Evolutionary conservation across 2,329 filamentous ascomycete species (phyloP).

Genomic region (Corinectria fuckeliana): DNA sequence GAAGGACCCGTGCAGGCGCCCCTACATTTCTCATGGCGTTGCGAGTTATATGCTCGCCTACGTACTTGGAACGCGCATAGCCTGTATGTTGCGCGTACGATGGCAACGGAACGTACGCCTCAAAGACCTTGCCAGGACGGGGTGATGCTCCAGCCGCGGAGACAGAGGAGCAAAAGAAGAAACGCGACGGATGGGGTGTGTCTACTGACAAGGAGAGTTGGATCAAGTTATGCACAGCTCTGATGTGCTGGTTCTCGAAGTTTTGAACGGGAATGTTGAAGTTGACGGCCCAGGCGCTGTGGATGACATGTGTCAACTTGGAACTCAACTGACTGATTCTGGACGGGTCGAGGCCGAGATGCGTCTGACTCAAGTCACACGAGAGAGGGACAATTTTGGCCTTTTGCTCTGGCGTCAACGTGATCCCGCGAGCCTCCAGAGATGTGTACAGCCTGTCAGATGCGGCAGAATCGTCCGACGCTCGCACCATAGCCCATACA

Average conservation of each 20-base stretch:
- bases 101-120: constrained; percentile 42
- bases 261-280: constrained; percentile 58
- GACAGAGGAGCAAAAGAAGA: constrained; percentile 60
- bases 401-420: constrained; percentile 27
- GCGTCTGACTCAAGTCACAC: constrained; percentile 26
- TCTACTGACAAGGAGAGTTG: constrained; percentile 41
- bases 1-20: constrained; percentile 44
- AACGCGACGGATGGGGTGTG: constrained; percentile 29
- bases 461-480: constrained; percentile 12
- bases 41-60: constrained; percentile 47
- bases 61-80: constrained; percentile 50
- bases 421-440: constrained; percentile 16
- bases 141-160: constrained; percentile 42
- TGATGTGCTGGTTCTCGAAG: constrained; percentile 57
- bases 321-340: constrained; percentile 41
- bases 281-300: constrained; percentile 62
- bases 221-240: constrained; percentile 53
- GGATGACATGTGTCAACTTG: constrained; percentile 52
- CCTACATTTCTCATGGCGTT: constrained; percentile 40
- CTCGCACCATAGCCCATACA: constrained; percentile 47
- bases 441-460: constrained; percentile 20
- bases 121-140: constrained; percentile 43
- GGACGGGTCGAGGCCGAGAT: constrained; percentile 23
- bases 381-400: constrained; percentile 28
- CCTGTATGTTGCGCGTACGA: constrained; percentile 50